Base-by-base conservation (phyloP, 2,329 filamentous ascomycete genomes). In the Westerdykella sp. region DNA sequence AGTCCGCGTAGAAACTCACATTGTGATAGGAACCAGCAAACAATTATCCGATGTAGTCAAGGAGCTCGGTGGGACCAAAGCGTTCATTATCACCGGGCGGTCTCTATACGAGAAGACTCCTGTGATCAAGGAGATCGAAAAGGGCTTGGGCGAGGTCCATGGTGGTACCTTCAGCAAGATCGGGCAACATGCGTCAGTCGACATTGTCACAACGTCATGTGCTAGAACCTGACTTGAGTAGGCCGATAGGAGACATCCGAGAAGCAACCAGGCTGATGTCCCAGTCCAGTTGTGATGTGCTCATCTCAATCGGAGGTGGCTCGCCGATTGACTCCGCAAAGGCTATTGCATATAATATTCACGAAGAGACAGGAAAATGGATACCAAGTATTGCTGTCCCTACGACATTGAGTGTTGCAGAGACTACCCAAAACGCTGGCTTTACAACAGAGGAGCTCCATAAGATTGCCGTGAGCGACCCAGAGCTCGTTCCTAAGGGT, bases 161-260 rank as follows among this genome's bases (percentile, higher is more conserved):
- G 76, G 74, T 13, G 73, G 73, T 38, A 79, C 76, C 1, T 79
- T 76, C 53, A 69, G 69, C 56, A 72, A 73, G 48, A 78, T 80
- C 44, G 71, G 70, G 30, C 73, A 78, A 48, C 76, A 79, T 61
- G 75, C 75, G 42, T 76, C 68, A 18, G 68, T 75, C 22, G 10
- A 5, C 70, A 40, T 65, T 2, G 63, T 9, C 5, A 34, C 7
- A 14, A 25, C 21, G 9, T 22, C n/a, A 13, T 15, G 5, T 7
- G 21, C 6, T 10, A 10, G 16, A 22, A 3, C 34, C 48, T 63
- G 36, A 64, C 30, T 11, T 1, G 18, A 3, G n/a, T 25, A 65
- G 63, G 6, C 63, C 63, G 1, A 63, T 66, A 30, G 46, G 53
- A n/a, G 59, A 63, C 22, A 65, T 66, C 23, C 58, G 50, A 21